Conservation (phyloP, 2,329 filamentous ascomycete genomes). For the Hypoxylon sp. region DNA sequence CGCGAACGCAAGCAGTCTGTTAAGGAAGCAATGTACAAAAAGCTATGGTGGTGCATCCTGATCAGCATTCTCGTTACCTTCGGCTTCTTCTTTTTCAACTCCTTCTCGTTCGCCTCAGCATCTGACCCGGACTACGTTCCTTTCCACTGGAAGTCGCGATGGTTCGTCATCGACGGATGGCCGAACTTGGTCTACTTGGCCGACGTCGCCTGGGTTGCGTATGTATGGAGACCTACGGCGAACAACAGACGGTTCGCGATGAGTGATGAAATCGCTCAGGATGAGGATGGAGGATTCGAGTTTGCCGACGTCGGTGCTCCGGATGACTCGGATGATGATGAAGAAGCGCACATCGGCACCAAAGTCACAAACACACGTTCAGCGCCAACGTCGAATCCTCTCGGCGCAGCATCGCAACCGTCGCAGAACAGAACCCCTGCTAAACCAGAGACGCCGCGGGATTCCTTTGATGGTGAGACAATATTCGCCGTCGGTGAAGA, state of each 20-base stretch:
- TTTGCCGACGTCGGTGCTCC: constrained; percentile 90
- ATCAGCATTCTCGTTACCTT: constrained; percentile 95
- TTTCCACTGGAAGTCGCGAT: constrained; percentile 96
- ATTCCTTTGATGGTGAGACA: constrained; percentile 83
- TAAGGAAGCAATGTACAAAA: constrained; percentile 97
- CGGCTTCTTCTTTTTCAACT: constrained; percentile 98
- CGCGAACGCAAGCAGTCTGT: constrained; percentile 92
- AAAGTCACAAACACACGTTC: constrained; percentile 52
- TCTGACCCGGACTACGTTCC: constrained; percentile 91
- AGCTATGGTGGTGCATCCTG: constrained; percentile 98
- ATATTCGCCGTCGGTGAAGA: constrained; percentile 95
- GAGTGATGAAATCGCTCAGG: constrained; percentile 98
- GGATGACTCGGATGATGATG: constrained; percentile 73
- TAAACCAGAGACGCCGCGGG: constrained; percentile 68
- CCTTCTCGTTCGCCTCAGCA: constrained; percentile 90
- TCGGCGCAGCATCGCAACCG: constrained; percentile 44
- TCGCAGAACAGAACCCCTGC: constrained; percentile 45
- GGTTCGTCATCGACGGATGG: constrained; percentile 98
- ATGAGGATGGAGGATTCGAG: constrained; percentile 95
- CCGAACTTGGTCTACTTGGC: constrained; percentile 95
- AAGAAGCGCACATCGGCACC: constrained; percentile 68
- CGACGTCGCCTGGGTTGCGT: constrained; percentile 93
- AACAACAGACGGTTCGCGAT: constrained; percentile 98
- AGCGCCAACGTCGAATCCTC: constrained; percentile 38
- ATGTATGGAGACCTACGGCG: constrained; percentile 94